Evolutionary conservation across 768 basidiomycete genomes (phyloP), one percentile per base, ranked within the genome.

Genomic region (Phylloporus rhodoxanthus): DNA sequence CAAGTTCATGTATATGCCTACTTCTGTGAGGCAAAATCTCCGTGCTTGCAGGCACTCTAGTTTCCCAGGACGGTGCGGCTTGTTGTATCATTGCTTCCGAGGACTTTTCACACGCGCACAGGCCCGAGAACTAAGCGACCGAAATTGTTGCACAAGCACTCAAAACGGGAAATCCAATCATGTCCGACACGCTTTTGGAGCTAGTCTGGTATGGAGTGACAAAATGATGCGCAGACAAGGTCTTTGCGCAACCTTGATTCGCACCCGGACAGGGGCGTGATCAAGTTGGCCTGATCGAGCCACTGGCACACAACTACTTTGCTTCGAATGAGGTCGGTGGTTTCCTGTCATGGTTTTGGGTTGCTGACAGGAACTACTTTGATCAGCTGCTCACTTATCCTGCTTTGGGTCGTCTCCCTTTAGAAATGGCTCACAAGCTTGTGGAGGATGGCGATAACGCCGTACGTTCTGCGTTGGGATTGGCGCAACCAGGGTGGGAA

Each of bases 241-340:
- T 80, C 1, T 91, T 88, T 64, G 65, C 67, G 32, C 72, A 83
- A 34, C 87, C 87, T 10, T 85, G 81, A 1, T 63, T 23, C 23
- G 23, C 23, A 23, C 23, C 23, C 3, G 23, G 23, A 80, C 57
- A n/a, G n/a, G 85, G 70, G 13, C 70, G 85, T 33, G 81, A 87
- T 51, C 74, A 85, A 51, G 81, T 91, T n/a, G 85, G 85, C 14
- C 86, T 91, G 0, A 67, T 91, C 6, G 88, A 91, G 62, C 70
- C n/a, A n/a, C n/a, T n/a, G n/a, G n/a, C 90, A 8, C 89, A 91
- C 52, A 88, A 91, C 58, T 91, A 89, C 60, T 91, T 90, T 67
- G 78, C 87, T 47, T 74, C 85, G 1, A 85, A 90, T 57, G 87
- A 90, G 73, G 85, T 86, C 50, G 13, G 68, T 51, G 32, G 17